Base-by-base conservation (phyloP, 805 yeast genomes). In the Candida methanosorbosa region DNA sequence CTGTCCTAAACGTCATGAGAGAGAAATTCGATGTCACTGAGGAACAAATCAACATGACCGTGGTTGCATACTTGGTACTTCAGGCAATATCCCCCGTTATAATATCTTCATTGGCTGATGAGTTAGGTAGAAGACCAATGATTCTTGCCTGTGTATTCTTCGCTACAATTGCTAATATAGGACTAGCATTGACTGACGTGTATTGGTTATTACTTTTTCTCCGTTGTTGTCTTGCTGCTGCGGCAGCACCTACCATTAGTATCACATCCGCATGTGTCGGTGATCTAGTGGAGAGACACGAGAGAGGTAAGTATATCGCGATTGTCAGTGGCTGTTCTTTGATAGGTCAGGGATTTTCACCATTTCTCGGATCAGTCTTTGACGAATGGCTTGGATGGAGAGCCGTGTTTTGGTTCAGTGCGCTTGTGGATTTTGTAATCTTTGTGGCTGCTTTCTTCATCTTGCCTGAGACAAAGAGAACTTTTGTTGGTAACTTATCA, bases 81-180 rank as follows among this genome's bases (percentile, higher is more conserved):
- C 96, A 86, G 57, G 95, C 94, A 2, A 38, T 83, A 0, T 57
- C 82, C 0, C 96, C 96, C 0, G 68, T 81, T 1, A 51, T 84
- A 13, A 66, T 78, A 51, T 80, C 85, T 0, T 66, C 76, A 4
- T 46, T 83, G 17, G 81, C 90, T 0, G 96, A 86, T 50, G 50
- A 62, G 3, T 43, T 68, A 30, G 95, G 95, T 0, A 68, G 94
- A 46, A 59, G 95, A 33, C 87, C 92, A 0, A 64, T 79, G 0
- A 62, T 80, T 15, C 34, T 82, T 22, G 34, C 59, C 4, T 77
- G 86, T 25, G 52, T 81, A 19, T 12, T 66, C 0, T 59, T 78
- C 2, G 85, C 74, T 45, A 57, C 75, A 15, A 75, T 65, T 8
- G 75, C 83, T 1, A 75, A 81, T 53, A 53, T 81, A 25, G 92